Conservation (phyloP, 2,329 filamentous ascomycete genomes). For the Penicillium polonicum region DNA sequence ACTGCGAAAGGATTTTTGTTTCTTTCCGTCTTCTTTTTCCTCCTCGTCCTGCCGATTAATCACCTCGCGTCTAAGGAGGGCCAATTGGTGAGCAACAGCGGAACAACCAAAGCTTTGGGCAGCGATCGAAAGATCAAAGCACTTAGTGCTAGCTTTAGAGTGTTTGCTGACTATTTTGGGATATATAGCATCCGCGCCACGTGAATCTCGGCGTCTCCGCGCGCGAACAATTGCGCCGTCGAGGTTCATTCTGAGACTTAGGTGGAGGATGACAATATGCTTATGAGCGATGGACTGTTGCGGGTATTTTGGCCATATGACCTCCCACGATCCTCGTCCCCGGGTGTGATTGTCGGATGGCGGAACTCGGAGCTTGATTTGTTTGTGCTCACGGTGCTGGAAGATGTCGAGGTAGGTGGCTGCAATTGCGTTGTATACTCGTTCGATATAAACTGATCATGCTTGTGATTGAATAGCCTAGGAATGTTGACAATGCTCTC, state of each 20-base stretch:
- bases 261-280: conserved; percentile 59
- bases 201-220: conserved; percentile 82
- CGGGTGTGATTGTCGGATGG: conserved; percentile 92
- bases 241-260: conserved; percentile 79
- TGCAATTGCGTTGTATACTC: background rate
- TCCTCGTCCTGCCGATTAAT: conserved; percentile 80
- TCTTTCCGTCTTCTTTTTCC: conserved; percentile 79
- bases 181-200: conserved; percentile 74
- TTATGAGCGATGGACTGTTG: conserved; percentile 78
- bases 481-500: conserved; percentile 83
- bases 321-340: conserved; percentile 66
- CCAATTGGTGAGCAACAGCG: conserved; percentile 62
- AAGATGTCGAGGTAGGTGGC: conserved; percentile 77
- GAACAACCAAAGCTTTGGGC: conserved; percentile 4
- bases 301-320: conserved; percentile 98
- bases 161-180: conserved; percentile 8
- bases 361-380: conserved; percentile 88
- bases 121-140: background rate
- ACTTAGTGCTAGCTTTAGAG: background rate
- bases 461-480: conserved; percentile 51
- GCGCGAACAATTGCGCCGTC: conserved; percentile 86
- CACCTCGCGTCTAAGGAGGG: conserved; percentile 79
- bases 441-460: conserved; percentile 4
- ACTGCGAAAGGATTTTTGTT: conserved; percentile 80
- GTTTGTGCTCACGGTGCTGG: conserved; percentile 83